These are phyloP conservation scores for Cytospora paraplurivora DNA, from an alignment of 2,329 filamentous ascomycete genomes.

Conservation along the genomic window DNA sequence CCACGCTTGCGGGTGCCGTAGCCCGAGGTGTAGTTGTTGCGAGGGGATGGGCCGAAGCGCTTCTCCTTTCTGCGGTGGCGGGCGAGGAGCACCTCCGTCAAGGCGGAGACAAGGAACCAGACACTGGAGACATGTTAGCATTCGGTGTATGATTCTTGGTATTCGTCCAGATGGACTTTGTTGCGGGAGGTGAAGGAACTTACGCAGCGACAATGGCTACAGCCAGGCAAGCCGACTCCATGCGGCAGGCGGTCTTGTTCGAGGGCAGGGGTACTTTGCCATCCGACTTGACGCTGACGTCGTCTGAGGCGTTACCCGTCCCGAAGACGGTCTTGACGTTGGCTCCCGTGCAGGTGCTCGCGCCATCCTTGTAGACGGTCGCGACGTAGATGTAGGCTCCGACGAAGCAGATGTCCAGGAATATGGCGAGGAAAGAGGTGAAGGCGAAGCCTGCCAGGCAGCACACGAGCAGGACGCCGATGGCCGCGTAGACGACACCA, in stretches of 20 bases:
- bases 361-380: constrained; percentile 70
- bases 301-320: constrained; percentile 54
- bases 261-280: constrained; percentile 53
- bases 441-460: constrained; percentile 75
- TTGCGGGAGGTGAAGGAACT: constrained; percentile 32
- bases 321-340: constrained; percentile 70
- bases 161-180: background rate
- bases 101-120: constrained; percentile 37
- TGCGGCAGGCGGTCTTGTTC: constrained; percentile 62
- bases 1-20: constrained; percentile 36
- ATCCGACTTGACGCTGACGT: constrained; percentile 48
- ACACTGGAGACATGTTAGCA: constrained; percentile 34
- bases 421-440: constrained; percentile 71
- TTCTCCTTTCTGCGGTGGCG: constrained; percentile 42
- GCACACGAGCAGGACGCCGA: constrained; percentile 75
- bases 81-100: constrained; percentile 35
- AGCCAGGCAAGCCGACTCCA: constrained; percentile 77
- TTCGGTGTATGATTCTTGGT: background rate
- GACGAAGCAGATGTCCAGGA: constrained; percentile 76
- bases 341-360: constrained; percentile 60
- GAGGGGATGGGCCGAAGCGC: constrained; percentile 44
- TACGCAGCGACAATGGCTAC: constrained; percentile 78
- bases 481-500: constrained; percentile 72
- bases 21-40: constrained; percentile 45
- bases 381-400: constrained; percentile 83